Conservation (phyloP, 139 green algal genomes). For the Picochlorum sp. region DNA sequence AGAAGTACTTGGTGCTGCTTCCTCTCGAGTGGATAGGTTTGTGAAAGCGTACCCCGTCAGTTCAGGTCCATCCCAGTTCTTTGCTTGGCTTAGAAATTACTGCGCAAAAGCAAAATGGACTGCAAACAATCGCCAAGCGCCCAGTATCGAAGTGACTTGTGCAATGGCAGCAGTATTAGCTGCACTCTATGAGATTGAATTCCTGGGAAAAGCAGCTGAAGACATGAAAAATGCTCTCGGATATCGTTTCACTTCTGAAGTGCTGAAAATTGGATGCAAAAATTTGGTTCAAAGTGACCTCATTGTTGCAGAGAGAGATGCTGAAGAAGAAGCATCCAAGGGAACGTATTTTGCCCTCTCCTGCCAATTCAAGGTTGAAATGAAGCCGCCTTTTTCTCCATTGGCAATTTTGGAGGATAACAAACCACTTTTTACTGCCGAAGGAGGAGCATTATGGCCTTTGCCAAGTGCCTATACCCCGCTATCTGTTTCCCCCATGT, state of each 20-base stretch:
- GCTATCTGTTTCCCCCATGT: neutral
- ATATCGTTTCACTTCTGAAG: neutral
- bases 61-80: too few species aligned
- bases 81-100: too few species aligned
- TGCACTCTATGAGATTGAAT: neutral
- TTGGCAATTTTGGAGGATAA: neutral
- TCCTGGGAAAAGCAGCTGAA: neutral
- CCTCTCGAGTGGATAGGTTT: too few species aligned
- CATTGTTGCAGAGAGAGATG: neutral
- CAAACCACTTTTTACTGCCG: conserved; percentile 1
- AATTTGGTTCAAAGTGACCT: neutral
- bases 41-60: too few species aligned
- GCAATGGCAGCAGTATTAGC: too few species aligned
- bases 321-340: neutral
- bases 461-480: neutral
- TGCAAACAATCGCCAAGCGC: too few species aligned
- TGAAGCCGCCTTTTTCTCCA: conserved; percentile 3
- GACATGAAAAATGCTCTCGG: neutral
- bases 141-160: too few species aligned
- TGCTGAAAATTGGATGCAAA: neutral
- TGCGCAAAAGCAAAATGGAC: too few species aligned
- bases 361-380: neutral
- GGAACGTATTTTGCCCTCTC: neutral
- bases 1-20: neutral
- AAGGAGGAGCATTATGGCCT: conserved; percentile 9